Percentiles rank a stretch among this genome's conserved stretches.
These are phyloP conservation scores for Paramecium primaurelia DNA, from an alignment of 73 alveolate species.

Conservation along the genomic window DNA sequence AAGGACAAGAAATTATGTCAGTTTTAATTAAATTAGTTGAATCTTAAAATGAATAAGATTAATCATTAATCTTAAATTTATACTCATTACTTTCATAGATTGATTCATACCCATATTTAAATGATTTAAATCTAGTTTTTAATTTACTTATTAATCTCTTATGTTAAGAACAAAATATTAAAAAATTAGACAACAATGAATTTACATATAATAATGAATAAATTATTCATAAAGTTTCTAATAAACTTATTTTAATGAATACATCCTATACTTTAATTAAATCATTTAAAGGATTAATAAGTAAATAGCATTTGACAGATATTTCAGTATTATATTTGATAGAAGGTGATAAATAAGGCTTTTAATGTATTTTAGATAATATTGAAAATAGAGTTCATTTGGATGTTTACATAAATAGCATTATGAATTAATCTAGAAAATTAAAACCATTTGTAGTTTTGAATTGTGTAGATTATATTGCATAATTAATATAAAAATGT, in stretches of 20 bases:
- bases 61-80: neutral
- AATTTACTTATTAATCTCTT: neutral
- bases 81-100: neutral
- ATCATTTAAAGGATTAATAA: constrained; percentile 33
- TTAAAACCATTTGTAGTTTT: neutral
- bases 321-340: neutral
- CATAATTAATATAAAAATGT: neutral
- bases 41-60: neutral
- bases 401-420: neutral
- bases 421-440: neutral
- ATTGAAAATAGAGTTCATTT: constrained; percentile 29
- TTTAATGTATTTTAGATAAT: neutral
- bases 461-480: neutral
- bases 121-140: neutral
- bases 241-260: neutral
- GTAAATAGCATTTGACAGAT: neutral
- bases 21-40: neutral
- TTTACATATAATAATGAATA: neutral
- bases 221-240: neutral
- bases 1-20: neutral
- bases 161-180: neutral
- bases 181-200: neutral
- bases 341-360: neutral
- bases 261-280: neutral
- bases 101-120: neutral